Base-by-base conservation (phyloP, 2,329 filamentous ascomycete species). In the Ophiostoma ips region DNA sequence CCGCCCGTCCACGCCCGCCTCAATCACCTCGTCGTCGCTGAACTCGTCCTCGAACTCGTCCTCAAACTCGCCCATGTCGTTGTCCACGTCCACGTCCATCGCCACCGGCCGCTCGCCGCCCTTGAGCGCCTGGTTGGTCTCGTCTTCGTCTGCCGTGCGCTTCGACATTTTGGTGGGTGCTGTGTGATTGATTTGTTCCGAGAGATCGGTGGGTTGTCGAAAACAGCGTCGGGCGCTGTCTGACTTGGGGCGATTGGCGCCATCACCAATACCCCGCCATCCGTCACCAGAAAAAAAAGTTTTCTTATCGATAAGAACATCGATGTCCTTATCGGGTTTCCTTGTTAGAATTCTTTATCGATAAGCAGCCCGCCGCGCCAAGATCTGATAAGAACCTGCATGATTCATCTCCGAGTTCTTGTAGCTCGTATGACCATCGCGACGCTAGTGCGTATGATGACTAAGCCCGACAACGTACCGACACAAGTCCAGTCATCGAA, bases 21-120 rank as follows among this genome's bases (percentile, higher is more conserved):
- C 90, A 53, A 95, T 69, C 48, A 96, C 86, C 66, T 96, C 89
- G 64, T 95, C 89, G 55, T 79, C 76, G 61, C 72, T 94, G 58
- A 84, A 90, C 62, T 90, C 86, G 60, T 90, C 86, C 66, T 90
- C 87, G 58, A 90, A 95, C 62, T 96, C 90, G 68, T 95, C 92
- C 62, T 95, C 92, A 56, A 94, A 96, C 58, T 96, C 85, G 62
- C 79, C 79, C 71, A 83, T 81, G 24, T 79, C 79, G 61, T 71
- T 70, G 56, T 69, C 63, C 58, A 77, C 75, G 56, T 69, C 63
- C 58, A 77, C 75, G 59, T 85, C 79, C 48, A 85, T 74, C 52
- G 83, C 84, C 74, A 79, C 79, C 54, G 76, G 77, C 35, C 78
- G 75, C 19, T 73, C 71, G 48, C 79, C 76, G 52, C 72, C 71